Evolutionary conservation across 202 grass and related monocot species (phyloP).

Genomic region (Zizania palustris): DNA sequence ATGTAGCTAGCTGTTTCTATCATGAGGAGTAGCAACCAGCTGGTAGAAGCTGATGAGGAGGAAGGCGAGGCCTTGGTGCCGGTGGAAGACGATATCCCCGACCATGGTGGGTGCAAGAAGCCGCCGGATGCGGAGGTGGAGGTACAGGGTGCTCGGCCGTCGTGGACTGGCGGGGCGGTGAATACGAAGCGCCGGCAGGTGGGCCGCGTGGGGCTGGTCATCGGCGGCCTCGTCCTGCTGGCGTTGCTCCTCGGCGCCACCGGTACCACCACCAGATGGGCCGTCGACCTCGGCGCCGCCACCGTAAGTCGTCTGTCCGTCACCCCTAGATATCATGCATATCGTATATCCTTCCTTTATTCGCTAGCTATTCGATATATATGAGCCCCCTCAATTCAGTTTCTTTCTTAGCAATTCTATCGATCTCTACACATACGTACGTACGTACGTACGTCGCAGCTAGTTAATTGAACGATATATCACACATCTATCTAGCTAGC

Average conservation of each 20-base stretch:
- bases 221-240: conserved; percentile 38
- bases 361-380: neutral
- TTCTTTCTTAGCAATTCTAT: no score
- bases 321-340: neutral
- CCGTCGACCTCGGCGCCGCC: conserved; percentile 9
- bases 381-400: no score
- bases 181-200: conserved; percentile 7
- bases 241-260: conserved; percentile 28
- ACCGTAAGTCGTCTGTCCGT: neutral
- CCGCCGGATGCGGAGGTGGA: neutral
- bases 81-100: neutral
- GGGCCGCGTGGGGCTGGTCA: conserved; percentile 42
- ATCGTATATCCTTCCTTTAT: neutral
- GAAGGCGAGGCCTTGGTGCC: neutral
- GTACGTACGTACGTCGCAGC: no score
- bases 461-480: no score
- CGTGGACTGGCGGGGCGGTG: neutral
- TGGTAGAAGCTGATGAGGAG: neutral
- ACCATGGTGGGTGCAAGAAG: neutral
- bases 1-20: no score
- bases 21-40: no score
- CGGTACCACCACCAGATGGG: neutral
- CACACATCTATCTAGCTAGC: no score
- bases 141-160: neutral
- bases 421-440: no score